These are phyloP conservation scores for Phytopythium chamaehyphon DNA, from an alignment of 352 stramenopile species.

Conservation along the genomic window DNA sequence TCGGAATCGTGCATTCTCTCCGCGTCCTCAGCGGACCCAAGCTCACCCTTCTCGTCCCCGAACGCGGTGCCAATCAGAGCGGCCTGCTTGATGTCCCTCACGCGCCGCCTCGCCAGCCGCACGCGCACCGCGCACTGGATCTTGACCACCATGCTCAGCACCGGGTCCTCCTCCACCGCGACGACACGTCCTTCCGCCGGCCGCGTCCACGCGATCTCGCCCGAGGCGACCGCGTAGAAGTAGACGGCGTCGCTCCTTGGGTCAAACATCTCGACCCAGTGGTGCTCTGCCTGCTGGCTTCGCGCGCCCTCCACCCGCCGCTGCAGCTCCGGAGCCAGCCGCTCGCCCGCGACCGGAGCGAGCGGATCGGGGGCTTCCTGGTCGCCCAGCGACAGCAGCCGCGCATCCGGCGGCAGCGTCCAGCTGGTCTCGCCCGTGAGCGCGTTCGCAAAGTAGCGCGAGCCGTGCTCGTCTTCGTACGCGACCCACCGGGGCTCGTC, in stretches of 20 bases:
- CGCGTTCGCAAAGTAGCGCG: conserved; percentile 40
- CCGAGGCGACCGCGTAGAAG: conserved; percentile 40
- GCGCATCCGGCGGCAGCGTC: conserved; percentile 16
- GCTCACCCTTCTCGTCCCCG: not conserved
- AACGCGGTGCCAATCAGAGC: not conserved
- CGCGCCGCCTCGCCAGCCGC: conserved; percentile 33
- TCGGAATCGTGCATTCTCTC: not conserved
- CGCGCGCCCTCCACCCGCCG: conserved; percentile 22
- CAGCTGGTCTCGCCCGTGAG: conserved; percentile 42
- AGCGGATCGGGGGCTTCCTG: not conserved
- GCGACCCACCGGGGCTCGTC: conserved; percentile 23
- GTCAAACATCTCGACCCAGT: conserved; percentile 60
- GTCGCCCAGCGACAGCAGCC: conserved; percentile 8
- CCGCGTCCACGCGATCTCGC: conserved; percentile 39
- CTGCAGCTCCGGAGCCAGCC: conserved; percentile 20
- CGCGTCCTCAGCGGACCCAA: too few species aligned
- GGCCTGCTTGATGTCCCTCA: conserved; percentile 27
- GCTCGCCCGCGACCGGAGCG: conserved; percentile 6
- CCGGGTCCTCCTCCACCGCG: conserved; percentile 32
- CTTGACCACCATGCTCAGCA: conserved; percentile 36
- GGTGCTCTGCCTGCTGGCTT: conserved; percentile 10
- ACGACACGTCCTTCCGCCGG: conserved; percentile 21
- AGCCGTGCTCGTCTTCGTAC: conserved; percentile 33
- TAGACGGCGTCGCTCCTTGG: conserved; percentile 36
- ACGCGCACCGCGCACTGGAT: conserved; percentile 50